Percentiles rank a stretch among this genome's conserved stretches.
Conservation (phyloP, 106 monocot genomes). For the Acanthochlamys bracteata region DNA sequence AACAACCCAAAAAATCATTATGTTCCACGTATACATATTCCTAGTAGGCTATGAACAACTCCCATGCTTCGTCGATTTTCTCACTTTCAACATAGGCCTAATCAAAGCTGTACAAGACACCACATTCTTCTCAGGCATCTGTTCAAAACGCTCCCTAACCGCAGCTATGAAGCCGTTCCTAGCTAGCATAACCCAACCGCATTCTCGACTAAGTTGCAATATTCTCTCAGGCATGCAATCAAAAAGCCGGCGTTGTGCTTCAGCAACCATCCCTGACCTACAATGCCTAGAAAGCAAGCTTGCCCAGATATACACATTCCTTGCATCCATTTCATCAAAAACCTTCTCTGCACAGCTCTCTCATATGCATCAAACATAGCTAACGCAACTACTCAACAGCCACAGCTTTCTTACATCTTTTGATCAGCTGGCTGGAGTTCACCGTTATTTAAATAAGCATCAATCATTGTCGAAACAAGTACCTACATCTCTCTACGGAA, state of each 20-base stretch:
- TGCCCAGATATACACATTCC: slow-evolving; percentile 36
- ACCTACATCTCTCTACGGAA: slow-evolving; percentile 27
- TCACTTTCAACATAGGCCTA: slow-evolving; percentile 21
- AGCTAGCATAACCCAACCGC: slow-evolving; percentile 35
- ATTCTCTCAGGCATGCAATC: slow-evolving; percentile 30
- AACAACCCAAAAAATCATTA: slow-evolving; percentile 40
- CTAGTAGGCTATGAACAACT: slow-evolving; percentile 27
- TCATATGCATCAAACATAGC: slow-evolving; percentile 33
- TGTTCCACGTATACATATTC: slow-evolving; percentile 43
- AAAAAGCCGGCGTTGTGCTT: slow-evolving; percentile 22
- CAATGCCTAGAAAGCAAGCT: slow-evolving; percentile 32
- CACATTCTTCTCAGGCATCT: slow-evolving; percentile 39
- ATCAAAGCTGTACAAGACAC: slow-evolving; percentile 49
- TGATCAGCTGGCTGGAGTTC: slow-evolving; percentile 18
- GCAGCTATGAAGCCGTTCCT: slow-evolving; percentile 21
- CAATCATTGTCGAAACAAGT: slow-evolving; percentile 20
- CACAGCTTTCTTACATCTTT: slow-evolving; percentile 10
- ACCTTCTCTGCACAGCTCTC: slow-evolving; percentile 24
- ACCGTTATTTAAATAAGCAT: slow-evolving; percentile 20
- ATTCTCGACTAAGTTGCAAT: slow-evolving; percentile 36
- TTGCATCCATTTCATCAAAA: slow-evolving; percentile 25
- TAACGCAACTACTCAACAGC: slow-evolving; percentile 23
- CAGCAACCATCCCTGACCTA: slow-evolving; percentile 3
- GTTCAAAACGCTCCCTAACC: slow-evolving; percentile 22
- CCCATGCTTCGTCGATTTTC: slow-evolving; percentile 6